Evolutionary conservation across 1,139 yeast species (phyloP), one percentile per base, ranked within the genome.

Genomic region (Pichia sp.): DNA sequence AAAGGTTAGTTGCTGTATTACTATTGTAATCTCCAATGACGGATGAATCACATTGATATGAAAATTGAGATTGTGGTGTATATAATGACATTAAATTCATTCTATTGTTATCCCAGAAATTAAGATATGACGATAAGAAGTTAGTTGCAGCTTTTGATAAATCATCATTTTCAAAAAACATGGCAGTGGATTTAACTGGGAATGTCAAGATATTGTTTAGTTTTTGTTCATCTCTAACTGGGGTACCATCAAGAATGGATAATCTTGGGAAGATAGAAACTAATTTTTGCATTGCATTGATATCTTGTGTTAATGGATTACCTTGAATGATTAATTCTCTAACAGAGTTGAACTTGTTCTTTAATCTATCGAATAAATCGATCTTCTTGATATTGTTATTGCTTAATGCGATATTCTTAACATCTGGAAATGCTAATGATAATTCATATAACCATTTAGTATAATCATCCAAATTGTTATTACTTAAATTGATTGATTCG

Each of bases 61-160:
- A 89, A 59, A 93, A 91, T 60, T 86, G 90, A 0, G 97, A 89
- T 58, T 85, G 85, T 44, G 79, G 79, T 50, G 94, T 90, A 63
- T 93, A 93, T 36, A 93, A 70, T 35, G 77, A 76, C 66, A 85
- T 65, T 42, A 93, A 71, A 46, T 84, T 91, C 14, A 73, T 64
- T 53, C 99, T 73, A 62, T 87, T 83, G 7, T 76, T 61, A 67
- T 93, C 99, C 94, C 96, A 93, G 42, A 84, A 70, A 48, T 83
- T 81, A 52, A 86, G 72, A 65, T 77, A 91, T 58, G 86, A 83
- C 18, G 91, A 67, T 9, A 91, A 72, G 65, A 93, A 94, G 58
- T 76, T 81, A 28, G 91, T 83, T 3, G 94, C 83, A 43, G 88
- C 69, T 43, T 72, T 71, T 53, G 84, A 88, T 36, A 89, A 73